phyloP scores from a whole-genome alignment of 1,284 basidiomycete genomes.

The Papiliotrema laurentii region DNA sequence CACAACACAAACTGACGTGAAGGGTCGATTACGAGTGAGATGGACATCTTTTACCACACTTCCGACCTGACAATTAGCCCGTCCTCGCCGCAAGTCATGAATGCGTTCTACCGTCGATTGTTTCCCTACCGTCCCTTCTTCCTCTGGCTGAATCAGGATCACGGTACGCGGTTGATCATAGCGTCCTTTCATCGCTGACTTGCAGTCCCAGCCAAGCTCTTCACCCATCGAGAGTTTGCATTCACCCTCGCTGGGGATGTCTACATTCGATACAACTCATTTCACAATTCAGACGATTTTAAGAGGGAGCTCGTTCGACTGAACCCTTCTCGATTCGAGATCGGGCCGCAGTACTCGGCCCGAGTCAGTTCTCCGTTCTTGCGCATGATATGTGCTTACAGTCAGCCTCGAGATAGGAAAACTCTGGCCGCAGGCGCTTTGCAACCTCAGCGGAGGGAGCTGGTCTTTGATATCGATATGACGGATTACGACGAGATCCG shows the following conservation, averaged over 20 bases:
- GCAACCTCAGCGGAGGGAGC: conserved; percentile 75
- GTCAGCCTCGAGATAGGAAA: conserved; percentile 83
- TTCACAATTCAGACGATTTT: conserved; percentile 76
- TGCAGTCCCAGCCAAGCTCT: conserved; percentile 58
- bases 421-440: conserved; percentile 72
- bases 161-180: conserved; percentile 45
- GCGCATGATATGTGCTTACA: conserved; percentile 7
- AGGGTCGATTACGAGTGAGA: conserved; percentile 10
- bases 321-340: conserved; percentile 91
- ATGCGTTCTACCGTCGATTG: conserved; percentile 82
- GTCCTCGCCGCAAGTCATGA: conserved; percentile 65
- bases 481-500: conserved; percentile 96
- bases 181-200: neutral
- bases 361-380: conserved; percentile 56
- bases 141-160: conserved; percentile 91
- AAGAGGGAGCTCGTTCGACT: conserved; percentile 81
- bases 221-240: conserved; percentile 93
- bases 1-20: neutral
- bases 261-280: conserved; percentile 94
- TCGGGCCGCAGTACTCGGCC: conserved; percentile 88
- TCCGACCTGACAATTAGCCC: too few relatives aligned
- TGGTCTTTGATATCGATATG: conserved; percentile 99
- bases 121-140: conserved; percentile 94
- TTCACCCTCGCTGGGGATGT: conserved; percentile 89
- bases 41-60: too few relatives aligned